Evolutionary conservation across 2,329 filamentous ascomycete species (phyloP).

Genomic region (Lachnellula occidentalis): DNA sequence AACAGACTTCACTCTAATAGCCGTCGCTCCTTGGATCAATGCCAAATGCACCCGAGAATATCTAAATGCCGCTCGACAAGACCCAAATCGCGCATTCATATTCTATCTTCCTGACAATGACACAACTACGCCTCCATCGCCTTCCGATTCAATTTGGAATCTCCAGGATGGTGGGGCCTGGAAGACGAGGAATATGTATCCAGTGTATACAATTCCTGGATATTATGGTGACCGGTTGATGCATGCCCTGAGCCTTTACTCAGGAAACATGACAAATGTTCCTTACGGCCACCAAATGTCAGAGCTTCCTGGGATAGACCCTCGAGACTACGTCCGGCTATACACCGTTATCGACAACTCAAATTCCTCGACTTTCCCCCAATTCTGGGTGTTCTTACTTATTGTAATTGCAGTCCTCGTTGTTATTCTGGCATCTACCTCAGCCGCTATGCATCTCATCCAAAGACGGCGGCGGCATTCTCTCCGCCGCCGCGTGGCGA

Average conservation of each 20-base stretch:
- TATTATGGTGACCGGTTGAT: constrained; percentile 63
- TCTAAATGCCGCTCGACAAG: constrained; percentile 53
- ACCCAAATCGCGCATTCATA: constrained; percentile 57
- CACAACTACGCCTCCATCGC: constrained; percentile 57
- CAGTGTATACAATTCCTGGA: constrained; percentile 77
- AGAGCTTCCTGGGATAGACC: constrained; percentile 47
- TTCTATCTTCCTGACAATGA: constrained; percentile 56
- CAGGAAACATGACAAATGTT: constrained; percentile 62
- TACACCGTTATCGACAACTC: constrained; percentile 50
- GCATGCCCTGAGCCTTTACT: constrained; percentile 67
- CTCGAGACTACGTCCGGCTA: constrained; percentile 54
- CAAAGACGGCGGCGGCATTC: constrained; percentile 65
- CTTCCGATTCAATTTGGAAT: constrained; percentile 62
- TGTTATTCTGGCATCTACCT: constrained; percentile 61
- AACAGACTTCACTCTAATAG: constrained; percentile 68
- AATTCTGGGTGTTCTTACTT: constrained; percentile 74
- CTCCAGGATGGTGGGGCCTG: constrained; percentile 66
- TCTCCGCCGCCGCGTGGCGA: constrained; percentile 64
- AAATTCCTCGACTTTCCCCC: constrained; percentile 50
- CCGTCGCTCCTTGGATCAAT: constrained; percentile 81
- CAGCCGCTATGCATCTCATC: constrained; percentile 68
- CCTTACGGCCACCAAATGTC: constrained; percentile 54
- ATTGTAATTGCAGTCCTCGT: constrained; percentile 68
- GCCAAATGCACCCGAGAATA: constrained; percentile 68
- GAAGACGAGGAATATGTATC: constrained; percentile 66